Evolutionary conservation across 192 early-diverging fungal species (phyloP), one percentile per base, ranked within the genome.

Genomic region (Backusella tuberculispora): DNA sequence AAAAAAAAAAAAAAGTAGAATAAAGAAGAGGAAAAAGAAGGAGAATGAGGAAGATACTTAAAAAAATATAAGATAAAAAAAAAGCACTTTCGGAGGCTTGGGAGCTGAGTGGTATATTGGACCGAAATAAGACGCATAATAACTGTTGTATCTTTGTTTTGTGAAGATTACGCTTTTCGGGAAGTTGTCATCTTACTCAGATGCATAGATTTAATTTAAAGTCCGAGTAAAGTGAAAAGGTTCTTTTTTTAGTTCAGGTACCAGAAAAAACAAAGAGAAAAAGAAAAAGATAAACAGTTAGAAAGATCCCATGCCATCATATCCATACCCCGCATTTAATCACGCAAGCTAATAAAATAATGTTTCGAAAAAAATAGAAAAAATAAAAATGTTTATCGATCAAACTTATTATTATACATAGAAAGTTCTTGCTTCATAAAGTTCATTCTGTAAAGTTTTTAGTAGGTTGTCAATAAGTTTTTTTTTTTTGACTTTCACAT

Each of bases 41-140:
- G 48, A 53, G 48, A 53, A 53, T 53, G 48, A 19, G 21, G 21
- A 53, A 53, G 5, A 53, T 21, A 53, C 48, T 53, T 53, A 17
- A 53, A 53, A 53, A 53, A 19, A 6, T 9, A 56, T 24, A 60
- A 24, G 26, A 10, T 26, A 24, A 60, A 19, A 53, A 53, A 19
- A 53, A 53, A 21, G 2, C 7, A 24, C 53, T 56, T 56, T 56
- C 53, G 53, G 53, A 56, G 21, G 53, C 53, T 56, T 17, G 24
- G 53, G 53, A n/a, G 53, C 53, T 56, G 53, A 56, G 53, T 56
- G 53, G 19, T 24, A 56, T 21, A 24, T 21, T 56, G 53, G 53
- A 56, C 53, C 24, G 19, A 17, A 56, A 56, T 56, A 56, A 56
- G 53, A 60, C 53, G 53, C 53, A 60, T 60, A 60, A 60, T 60